phyloP scores from a whole-genome alignment of 805 yeast genomes.

The Sporopachydermia lactativora region DNA sequence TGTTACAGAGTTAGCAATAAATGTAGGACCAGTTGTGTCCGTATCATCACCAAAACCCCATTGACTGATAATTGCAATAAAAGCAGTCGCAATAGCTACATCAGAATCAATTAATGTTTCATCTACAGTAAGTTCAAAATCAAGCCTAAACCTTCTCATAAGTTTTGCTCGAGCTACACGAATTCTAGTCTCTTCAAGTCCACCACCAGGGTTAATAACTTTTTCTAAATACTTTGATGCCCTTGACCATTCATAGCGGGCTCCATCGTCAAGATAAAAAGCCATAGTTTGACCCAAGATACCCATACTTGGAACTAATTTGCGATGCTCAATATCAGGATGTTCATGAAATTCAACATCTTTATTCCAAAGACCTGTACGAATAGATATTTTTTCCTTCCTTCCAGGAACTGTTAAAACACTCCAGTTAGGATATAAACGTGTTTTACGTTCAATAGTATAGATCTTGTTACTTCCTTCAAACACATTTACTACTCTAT shows the following conservation, averaged over 20 bases:
- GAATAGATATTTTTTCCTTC: slow-evolving; percentile 34
- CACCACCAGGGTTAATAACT: slow-evolving; percentile 39
- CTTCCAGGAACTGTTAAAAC: slow-evolving; percentile 30
- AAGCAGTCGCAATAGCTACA: slow-evolving; percentile 44
- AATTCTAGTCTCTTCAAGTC: slow-evolving; percentile 37
- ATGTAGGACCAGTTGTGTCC: slow-evolving; percentile 40
- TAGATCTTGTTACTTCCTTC: slow-evolving; percentile 29
- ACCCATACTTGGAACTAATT: slow-evolving; percentile 24
- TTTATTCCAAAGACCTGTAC: slow-evolving; percentile 32
- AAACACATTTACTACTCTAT: slow-evolving; percentile 34
- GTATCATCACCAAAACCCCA: slow-evolving; percentile 47
- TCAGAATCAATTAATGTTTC: slow-evolving; percentile 32
- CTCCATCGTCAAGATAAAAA: slow-evolving; percentile 38
- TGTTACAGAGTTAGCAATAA: slow-evolving; percentile 14
- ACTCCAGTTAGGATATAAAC: slow-evolving; percentile 38
- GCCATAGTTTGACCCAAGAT: slow-evolving; percentile 27
- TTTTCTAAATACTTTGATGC: slow-evolving; percentile 37
- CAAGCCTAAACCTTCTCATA: slow-evolving; percentile 44
- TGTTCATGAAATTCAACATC: slow-evolving; percentile 36
- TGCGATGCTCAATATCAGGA: slow-evolving; percentile 30
- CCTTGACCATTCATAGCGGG: slow-evolving; percentile 41
- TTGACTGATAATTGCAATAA: slow-evolving; percentile 49
- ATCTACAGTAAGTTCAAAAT: slow-evolving; percentile 43
- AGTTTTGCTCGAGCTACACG: slow-evolving; percentile 41
- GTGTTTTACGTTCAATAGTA: slow-evolving; percentile 36